Evolutionary conservation across 495 filamentous ascomycete genomes (phyloP).

Genomic region (Sabuloglossum arenarium): DNA sequence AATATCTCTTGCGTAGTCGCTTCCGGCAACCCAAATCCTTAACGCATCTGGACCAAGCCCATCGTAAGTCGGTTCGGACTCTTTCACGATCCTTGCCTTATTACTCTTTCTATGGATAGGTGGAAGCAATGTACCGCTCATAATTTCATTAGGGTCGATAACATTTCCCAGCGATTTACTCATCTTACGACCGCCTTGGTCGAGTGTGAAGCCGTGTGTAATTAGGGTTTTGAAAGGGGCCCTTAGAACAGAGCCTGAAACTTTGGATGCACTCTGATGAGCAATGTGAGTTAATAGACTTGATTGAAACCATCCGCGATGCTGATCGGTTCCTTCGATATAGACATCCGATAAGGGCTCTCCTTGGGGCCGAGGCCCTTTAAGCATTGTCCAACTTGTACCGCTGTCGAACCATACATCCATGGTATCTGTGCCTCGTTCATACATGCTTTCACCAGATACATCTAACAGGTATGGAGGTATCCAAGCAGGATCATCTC

Average conservation of each 20-base stretch:
- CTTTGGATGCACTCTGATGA: conserved; percentile 24
- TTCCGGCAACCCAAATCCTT: conserved; percentile 78
- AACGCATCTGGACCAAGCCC: conserved; percentile 61
- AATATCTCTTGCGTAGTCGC: conserved; percentile 80
- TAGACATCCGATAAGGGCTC: conserved; percentile 60
- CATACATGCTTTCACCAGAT: conserved; percentile 23
- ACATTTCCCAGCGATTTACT: conserved; percentile 93
- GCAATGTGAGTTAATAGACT: conserved; percentile 75
- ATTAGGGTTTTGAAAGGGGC: conserved; percentile 70
- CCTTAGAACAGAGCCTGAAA: conserved; percentile 4
- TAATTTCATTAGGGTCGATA: conserved; percentile 61
- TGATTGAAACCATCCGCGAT: conserved; percentile 98
- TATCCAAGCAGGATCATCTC: conserved; percentile 55
- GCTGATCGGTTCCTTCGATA: conserved; percentile 85
- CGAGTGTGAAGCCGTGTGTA: conserved; percentile 89
- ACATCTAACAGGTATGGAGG: conserved; percentile 29
- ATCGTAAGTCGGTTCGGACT: conserved; percentile 27
- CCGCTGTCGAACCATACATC: conserved; percentile 99
- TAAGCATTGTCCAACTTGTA: conserved; percentile 65
- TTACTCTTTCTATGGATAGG: conserved; percentile 32
- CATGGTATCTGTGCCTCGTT: conserved; percentile 89
- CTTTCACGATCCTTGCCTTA: conserved; percentile 25
- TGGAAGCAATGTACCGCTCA: conserved; percentile 51
- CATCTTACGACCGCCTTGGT: conserved; percentile 85
- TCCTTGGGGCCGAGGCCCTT: conserved; percentile 17